Percentiles rank a stretch among this genome's conserved stretches.
phyloP scores from a whole-genome alignment of 257 asterid genomes.

The Solanum verrucosum region DNA sequence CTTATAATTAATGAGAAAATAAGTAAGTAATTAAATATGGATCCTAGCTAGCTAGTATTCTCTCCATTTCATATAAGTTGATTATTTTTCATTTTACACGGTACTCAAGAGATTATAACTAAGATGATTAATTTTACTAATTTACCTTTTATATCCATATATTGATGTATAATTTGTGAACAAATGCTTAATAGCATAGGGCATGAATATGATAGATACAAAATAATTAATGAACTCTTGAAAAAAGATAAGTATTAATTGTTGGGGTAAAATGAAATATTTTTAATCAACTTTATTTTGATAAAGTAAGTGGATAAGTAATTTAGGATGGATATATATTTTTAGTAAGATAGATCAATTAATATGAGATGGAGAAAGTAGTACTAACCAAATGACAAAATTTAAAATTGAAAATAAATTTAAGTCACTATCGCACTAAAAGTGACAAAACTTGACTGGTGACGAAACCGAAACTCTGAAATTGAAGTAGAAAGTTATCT shows the following conservation, averaged over 20 bases:
- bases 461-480: neutral
- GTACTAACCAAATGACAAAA: neutral
- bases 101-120: neutral
- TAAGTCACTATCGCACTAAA: neutral
- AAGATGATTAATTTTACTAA: too few relatives aligned
- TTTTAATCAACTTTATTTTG: too few relatives aligned
- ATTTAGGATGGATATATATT: too few relatives aligned
- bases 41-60: too few relatives aligned
- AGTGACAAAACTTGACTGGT: neutral
- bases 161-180: too few relatives aligned
- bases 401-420: neutral
- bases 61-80: neutral
- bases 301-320: neutral
- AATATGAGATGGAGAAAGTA: too few relatives aligned
- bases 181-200: neutral
- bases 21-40: neutral
- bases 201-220: neutral
- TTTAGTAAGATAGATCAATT: too few relatives aligned
- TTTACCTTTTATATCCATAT: neutral
- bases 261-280: neutral
- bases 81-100: too few relatives aligned
- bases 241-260: neutral
- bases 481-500: neutral
- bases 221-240: neutral
- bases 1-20: neutral